Evolutionary conservation across 352 stramenopile species (phyloP).

Genomic region (Elongisporangium prolatum): DNA sequence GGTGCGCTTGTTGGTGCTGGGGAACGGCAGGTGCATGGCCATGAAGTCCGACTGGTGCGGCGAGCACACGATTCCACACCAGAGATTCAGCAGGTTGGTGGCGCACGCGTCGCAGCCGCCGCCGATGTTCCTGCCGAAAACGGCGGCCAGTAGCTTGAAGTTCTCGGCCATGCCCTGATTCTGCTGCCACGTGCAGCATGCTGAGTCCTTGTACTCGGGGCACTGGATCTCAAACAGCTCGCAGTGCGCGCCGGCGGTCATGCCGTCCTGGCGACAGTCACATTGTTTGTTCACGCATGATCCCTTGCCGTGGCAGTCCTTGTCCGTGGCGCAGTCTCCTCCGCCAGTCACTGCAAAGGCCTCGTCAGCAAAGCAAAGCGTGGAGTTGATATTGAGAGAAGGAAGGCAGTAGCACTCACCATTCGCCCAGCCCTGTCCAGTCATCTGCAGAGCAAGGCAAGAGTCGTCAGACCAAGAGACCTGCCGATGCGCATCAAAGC

Average conservation of each 20-base stretch:
- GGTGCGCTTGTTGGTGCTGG: constrained; percentile 59
- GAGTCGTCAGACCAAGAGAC: background rate
- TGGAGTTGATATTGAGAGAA: background rate
- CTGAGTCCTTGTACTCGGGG: constrained; percentile 68
- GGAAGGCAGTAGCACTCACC: constrained; percentile 12
- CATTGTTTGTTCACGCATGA: constrained; percentile 38
- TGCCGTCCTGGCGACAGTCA: constrained; percentile 54
- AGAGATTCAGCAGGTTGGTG: constrained; percentile 82
- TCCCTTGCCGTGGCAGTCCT: constrained; percentile 60
- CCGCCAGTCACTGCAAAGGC: constrained; percentile 48
- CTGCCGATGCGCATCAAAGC: background rate
- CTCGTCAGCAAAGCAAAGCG: too few relatives aligned
- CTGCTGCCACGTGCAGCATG: constrained; percentile 89
- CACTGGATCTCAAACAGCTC: constrained; percentile 75
- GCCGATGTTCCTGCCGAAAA: constrained; percentile 64
- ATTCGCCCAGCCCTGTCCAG: constrained; percentile 33
- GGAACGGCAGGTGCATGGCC: constrained; percentile 56
- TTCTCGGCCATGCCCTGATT: constrained; percentile 87
- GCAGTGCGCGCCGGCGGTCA: constrained; percentile 70
- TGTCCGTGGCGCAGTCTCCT: constrained; percentile 38
- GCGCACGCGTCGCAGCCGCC: constrained; percentile 80
- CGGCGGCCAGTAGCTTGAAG: constrained; percentile 66
- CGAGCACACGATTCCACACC: constrained; percentile 84
- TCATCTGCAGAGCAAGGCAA: constrained; percentile 19
- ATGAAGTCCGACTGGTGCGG: constrained; percentile 72